Evolutionary conservation across 495 filamentous ascomycete genomes (phyloP).

Genomic region (Aspergillus nidulans): DNA sequence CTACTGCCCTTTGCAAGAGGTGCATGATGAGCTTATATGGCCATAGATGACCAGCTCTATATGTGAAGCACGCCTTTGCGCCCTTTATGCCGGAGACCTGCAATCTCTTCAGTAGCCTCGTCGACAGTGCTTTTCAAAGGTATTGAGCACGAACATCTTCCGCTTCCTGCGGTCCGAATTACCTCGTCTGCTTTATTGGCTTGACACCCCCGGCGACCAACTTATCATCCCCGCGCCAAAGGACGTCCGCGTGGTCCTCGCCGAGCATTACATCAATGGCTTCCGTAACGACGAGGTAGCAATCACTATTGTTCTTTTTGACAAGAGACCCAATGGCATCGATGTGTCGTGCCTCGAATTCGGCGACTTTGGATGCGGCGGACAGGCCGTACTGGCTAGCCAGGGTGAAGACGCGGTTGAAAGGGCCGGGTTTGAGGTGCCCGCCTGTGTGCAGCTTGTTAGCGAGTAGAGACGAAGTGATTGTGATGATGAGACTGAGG

Average conservation of each 20-base stretch:
- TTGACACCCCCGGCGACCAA: slow-evolving; percentile 8
- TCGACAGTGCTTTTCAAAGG: no score
- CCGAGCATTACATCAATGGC: slow-evolving; percentile 28
- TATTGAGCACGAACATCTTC: slow-evolving; percentile 23
- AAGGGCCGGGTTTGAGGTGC: slow-evolving; percentile 36
- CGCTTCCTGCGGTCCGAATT: slow-evolving; percentile 15
- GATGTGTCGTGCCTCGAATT: slow-evolving; percentile 31
- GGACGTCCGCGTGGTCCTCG: slow-evolving; percentile 14
- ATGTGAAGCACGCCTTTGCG: slow-evolving; percentile 37
- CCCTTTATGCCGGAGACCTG: slow-evolving; percentile 43
- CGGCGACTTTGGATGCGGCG: slow-evolving; percentile 30
- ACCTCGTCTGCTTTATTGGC: slow-evolving; percentile 15
- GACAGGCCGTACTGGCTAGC: slow-evolving; percentile 27
- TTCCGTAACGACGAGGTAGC: slow-evolving; percentile 27
- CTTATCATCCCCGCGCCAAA: slow-evolving; percentile 22
- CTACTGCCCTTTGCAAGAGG: slow-evolving; percentile 56
- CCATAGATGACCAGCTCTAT: slow-evolving; percentile 54
- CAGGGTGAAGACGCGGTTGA: slow-evolving; percentile 21
- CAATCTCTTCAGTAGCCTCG: no score
- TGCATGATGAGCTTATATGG: slow-evolving; percentile 78
- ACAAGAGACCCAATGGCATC: slow-evolving; percentile 23
- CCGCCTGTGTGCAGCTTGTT: slow-evolving; percentile 13
- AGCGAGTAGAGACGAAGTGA: background rate
- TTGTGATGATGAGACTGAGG: background rate
- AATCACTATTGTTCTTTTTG: slow-evolving; percentile 28